Percentiles rank a stretch among this genome's conserved stretches.
phyloP scores from a whole-genome alignment of 805 yeast genomes.

The Saturnispora besseyi region DNA sequence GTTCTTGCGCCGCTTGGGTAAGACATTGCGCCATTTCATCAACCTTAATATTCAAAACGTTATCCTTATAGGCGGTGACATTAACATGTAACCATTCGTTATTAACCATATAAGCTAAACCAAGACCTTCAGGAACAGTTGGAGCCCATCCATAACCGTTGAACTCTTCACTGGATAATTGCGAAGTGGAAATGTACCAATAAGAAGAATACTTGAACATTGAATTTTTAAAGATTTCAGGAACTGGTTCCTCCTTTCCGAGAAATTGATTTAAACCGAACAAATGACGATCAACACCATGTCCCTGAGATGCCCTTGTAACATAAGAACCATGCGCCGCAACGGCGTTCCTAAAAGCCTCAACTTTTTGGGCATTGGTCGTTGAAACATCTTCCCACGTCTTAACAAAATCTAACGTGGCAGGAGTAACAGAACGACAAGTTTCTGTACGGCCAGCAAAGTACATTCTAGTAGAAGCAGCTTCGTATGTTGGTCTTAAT shows the following conservation, averaged over 20 bases:
- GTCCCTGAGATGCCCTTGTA: constrained; percentile 70
- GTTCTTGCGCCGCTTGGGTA: constrained; percentile 71
- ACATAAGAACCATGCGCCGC: constrained; percentile 68
- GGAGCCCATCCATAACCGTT: constrained; percentile 96
- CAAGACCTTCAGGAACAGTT: constrained; percentile 89
- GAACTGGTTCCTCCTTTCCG: constrained; percentile 43
- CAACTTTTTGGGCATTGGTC: constrained; percentile 46
- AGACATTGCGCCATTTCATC: constrained; percentile 57
- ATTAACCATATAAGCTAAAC: constrained; percentile 89
- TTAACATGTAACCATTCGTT: constrained; percentile 79
- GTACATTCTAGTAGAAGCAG: constrained; percentile 87
- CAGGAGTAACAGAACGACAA: constrained; percentile 73
- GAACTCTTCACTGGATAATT: constrained; percentile 73
- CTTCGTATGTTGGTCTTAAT: constrained; percentile 86
- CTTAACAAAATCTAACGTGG: constrained; percentile 59
- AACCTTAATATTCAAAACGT: constrained; percentile 46
- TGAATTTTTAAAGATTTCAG: constrained; percentile 67
- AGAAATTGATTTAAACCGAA: constrained; percentile 73
- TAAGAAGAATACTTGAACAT: constrained; percentile 64
- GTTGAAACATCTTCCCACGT: constrained; percentile 57
- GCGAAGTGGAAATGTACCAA: constrained; percentile 88
- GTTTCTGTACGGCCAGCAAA: constrained; percentile 92
- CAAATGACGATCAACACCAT: constrained; percentile 90
- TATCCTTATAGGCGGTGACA: constrained; percentile 62
- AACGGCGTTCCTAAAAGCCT: constrained; percentile 63